These are phyloP conservation scores for Pascua guehoae DNA, from an alignment of 1,284 basidiomycete genomes.

Conservation along the genomic window DNA sequence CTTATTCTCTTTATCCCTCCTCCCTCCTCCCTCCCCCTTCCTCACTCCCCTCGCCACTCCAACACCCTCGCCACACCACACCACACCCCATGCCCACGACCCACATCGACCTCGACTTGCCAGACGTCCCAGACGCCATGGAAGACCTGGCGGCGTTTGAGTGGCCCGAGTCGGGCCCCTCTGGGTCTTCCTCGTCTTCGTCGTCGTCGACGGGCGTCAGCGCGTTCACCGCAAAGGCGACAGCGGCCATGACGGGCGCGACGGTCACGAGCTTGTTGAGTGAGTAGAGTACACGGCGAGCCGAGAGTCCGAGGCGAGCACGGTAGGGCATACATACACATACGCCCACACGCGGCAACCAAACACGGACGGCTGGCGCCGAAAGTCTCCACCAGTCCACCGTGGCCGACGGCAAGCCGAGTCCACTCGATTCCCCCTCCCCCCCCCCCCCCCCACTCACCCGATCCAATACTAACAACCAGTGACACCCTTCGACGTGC, in stretches of 20 bases:
- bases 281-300: constrained; percentile 28
- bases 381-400: too few species aligned
- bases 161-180: constrained; percentile 40
- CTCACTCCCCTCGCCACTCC: background rate
- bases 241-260: constrained; percentile 50
- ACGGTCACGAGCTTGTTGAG: constrained; percentile 46
- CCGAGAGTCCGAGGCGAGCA: background rate
- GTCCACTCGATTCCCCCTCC: too few species aligned
- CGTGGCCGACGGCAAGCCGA: too few species aligned
- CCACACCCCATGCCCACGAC: background rate
- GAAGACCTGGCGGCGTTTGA: constrained; percentile 17
- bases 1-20: background rate
- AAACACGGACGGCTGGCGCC: background rate
- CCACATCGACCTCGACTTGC: constrained; percentile 10
- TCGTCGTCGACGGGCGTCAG: constrained; percentile 14
- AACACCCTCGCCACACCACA: background rate
- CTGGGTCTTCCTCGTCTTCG: constrained; percentile 7
- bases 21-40: background rate
- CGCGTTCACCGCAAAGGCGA: constrained; percentile 43
- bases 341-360: too few species aligned
- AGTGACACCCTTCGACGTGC: constrained; percentile 53
- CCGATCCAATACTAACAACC: constrained; percentile 3
- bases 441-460: too few species aligned
- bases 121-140: constrained; percentile 7
- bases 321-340: background rate